A percentile compares a stretch with the other conserved stretches of the same genome.
These are phyloP conservation scores for Gaeumannomyces sp. DNA, from an alignment of 2,329 filamentous ascomycete genomes.

Conservation along the genomic window DNA sequence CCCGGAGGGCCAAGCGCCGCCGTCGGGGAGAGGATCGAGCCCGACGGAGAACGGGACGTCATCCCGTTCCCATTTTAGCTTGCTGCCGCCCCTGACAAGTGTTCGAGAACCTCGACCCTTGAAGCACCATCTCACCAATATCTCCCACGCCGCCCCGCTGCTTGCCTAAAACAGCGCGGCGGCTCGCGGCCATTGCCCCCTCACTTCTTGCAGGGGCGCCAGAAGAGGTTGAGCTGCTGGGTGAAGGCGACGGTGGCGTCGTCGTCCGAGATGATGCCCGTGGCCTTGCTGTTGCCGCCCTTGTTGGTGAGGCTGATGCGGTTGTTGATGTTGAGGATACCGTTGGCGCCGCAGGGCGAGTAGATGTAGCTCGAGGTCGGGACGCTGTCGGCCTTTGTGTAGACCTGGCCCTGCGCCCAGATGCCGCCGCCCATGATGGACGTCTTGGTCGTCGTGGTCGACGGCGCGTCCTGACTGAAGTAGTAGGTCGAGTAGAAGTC, in stretches of 20 bases:
- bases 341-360: constrained; percentile 38
- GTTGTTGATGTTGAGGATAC: constrained; percentile 43
- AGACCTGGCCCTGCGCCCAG: constrained; percentile 37
- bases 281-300: constrained; percentile 26
- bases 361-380: constrained; percentile 38
- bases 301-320: constrained; percentile 33
- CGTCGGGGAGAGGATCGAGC: not conserved
- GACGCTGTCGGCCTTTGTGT: constrained; percentile 39
- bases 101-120: not conserved
- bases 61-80: not conserved
- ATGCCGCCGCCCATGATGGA: constrained; percentile 35
- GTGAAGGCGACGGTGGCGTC: constrained; percentile 38
- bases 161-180: not conserved
- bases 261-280: constrained; percentile 36
- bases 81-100: not conserved
- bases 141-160: not conserved
- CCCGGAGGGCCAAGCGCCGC: not conserved
- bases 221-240: constrained; percentile 37
- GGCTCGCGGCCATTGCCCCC: not conserved
- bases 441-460: constrained; percentile 37
- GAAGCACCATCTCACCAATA: not conserved
- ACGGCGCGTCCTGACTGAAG: constrained; percentile 38
- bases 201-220: constrained; percentile 25
- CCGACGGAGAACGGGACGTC: not conserved
- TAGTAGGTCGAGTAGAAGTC: constrained; percentile 41